Evolutionary conservation across 2,329 filamentous ascomycete species (phyloP).

Genomic region (Xylariaceae sp.): DNA sequence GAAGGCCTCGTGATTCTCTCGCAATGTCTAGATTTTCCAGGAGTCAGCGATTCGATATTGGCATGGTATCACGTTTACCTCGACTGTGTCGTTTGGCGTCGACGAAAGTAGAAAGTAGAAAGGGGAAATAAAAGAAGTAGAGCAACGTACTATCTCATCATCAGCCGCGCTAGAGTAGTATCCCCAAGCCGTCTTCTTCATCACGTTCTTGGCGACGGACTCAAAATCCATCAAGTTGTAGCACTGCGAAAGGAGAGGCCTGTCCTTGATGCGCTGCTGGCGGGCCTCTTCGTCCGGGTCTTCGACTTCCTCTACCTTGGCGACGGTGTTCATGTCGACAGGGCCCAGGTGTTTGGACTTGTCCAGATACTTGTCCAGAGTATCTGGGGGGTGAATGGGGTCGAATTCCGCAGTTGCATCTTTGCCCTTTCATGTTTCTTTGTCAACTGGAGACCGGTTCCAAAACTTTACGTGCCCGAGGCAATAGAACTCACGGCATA

Average conservation of each 20-base stretch:
- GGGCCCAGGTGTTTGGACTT: conserved; percentile 85
- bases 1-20: conserved; percentile 94
- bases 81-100: neutral
- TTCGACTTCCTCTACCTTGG: conserved; percentile 68
- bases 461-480: neutral
- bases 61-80: neutral
- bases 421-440: conserved; percentile 64
- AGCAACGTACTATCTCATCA: conserved; percentile 76
- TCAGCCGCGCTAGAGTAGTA: conserved; percentile 96
- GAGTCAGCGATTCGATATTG: neutral
- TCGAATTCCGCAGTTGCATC: conserved; percentile 93
- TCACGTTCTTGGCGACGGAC: conserved; percentile 83
- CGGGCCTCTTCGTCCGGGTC: conserved; percentile 75
- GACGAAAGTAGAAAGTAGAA: neutral
- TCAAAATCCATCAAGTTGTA: conserved; percentile 97
- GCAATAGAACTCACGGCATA: conserved; percentile 67
- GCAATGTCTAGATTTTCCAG: conserved; percentile 71
- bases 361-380: conserved; percentile 83
- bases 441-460: neutral
- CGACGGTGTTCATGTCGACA: conserved; percentile 85
- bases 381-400: conserved; percentile 87
- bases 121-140: neutral
- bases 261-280: conserved; percentile 74
- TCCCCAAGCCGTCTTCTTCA: conserved; percentile 97
- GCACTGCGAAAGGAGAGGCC: conserved; percentile 84